phyloP scores from a whole-genome alignment of 495 filamentous ascomycete species.

The Amniculicola lignicola region DNA sequence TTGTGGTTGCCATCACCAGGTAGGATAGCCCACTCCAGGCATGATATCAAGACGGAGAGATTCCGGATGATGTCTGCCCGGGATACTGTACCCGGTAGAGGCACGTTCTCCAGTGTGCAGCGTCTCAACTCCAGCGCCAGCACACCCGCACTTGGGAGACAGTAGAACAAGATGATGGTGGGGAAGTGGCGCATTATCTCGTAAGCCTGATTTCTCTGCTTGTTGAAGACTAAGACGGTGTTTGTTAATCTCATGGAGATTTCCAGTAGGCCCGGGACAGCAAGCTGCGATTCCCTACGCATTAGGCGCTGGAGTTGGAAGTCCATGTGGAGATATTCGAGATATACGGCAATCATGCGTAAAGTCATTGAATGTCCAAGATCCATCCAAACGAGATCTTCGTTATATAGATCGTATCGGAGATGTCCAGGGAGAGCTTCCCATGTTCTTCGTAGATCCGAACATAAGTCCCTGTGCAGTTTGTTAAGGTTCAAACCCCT shows the following conservation, averaged over 20 bases:
- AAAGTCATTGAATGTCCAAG: conserved; percentile 6
- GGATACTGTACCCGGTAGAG: conserved; percentile 18
- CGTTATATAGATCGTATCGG: conserved; percentile 26
- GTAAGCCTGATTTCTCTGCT: conserved; percentile 25
- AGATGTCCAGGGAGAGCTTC: conserved; percentile 21
- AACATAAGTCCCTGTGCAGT: conserved; percentile 4
- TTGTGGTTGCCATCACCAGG: conserved; percentile 31
- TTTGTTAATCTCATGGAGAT: conserved; percentile 27
- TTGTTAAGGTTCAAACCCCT: background rate
- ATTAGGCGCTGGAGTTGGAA: conserved; percentile 27
- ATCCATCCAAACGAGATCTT: conserved; percentile 16
- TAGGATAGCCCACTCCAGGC: conserved; percentile 22
- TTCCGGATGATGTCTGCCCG: conserved; percentile 31
- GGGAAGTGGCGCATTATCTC: conserved; percentile 21
- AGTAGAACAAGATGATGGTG: conserved; percentile 25
- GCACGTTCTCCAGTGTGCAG: conserved; percentile 28
- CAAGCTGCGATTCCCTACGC: conserved; percentile 17
- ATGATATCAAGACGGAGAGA: conserved; percentile 28
- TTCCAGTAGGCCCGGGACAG: conserved; percentile 23
- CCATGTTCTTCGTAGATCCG: conserved; percentile 15
- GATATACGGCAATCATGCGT: conserved; percentile 25
- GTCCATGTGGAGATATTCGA: conserved; percentile 28
- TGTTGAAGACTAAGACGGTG: conserved; percentile 26
- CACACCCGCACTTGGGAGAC: conserved; percentile 28
- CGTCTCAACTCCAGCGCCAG: conserved; percentile 26